phyloP scores from a whole-genome alignment of 2,329 filamentous ascomycete species.

The Dryadomyces sulphureus region DNA sequence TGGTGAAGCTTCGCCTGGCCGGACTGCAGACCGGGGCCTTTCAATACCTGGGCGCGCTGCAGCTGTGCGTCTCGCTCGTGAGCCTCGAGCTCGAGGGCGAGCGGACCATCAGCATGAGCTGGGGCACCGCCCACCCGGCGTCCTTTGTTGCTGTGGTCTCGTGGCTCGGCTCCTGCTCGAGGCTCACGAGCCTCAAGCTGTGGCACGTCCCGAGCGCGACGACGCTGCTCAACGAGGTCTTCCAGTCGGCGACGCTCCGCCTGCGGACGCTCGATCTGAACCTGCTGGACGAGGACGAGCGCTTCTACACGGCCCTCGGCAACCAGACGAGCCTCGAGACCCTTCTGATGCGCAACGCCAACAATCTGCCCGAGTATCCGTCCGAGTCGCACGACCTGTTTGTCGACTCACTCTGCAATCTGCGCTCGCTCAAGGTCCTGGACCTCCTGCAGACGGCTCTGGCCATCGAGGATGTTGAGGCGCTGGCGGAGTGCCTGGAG shows the following conservation, averaged over 20 bases:
- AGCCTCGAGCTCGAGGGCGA: slow-evolving; percentile 18
- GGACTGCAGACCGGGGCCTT: slow-evolving; percentile 17
- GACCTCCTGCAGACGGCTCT: slow-evolving; percentile 37
- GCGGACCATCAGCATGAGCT: slow-evolving; percentile 10
- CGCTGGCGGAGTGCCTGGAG: slow-evolving; percentile 27
- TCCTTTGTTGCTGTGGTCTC: slow-evolving; percentile 15
- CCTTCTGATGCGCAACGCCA: slow-evolving; percentile 12
- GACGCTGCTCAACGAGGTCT: slow-evolving; percentile 34
- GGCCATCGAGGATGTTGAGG: slow-evolving; percentile 29
- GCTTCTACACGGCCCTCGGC: slow-evolving; percentile 36
- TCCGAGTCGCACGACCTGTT: slow-evolving; percentile 20
- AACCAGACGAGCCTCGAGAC: slow-evolving; percentile 30
- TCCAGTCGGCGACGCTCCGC: slow-evolving; percentile 22
- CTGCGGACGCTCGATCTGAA: slow-evolving; percentile 33
- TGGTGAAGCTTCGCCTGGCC: slow-evolving; percentile 18
- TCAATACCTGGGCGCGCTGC: slow-evolving; percentile 16
- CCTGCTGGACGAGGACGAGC: slow-evolving; percentile 28
- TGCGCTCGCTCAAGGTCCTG: slow-evolving; percentile 36
- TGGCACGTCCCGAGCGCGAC: slow-evolving; percentile 34
- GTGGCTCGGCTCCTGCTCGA: slow-evolving; percentile 24
- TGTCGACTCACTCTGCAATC: slow-evolving; percentile 27
- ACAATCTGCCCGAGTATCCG: slow-evolving; percentile 10
- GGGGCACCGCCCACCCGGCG: slow-evolving; percentile 11
- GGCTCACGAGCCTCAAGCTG: slow-evolving; percentile 34
- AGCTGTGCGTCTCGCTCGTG: slow-evolving; percentile 20